A percentile compares a stretch with the other conserved stretches of the same genome.
phyloP scores from a whole-genome alignment of 192 early-diverging fungal species.

The Gaertneriomyces sp. region DNA sequence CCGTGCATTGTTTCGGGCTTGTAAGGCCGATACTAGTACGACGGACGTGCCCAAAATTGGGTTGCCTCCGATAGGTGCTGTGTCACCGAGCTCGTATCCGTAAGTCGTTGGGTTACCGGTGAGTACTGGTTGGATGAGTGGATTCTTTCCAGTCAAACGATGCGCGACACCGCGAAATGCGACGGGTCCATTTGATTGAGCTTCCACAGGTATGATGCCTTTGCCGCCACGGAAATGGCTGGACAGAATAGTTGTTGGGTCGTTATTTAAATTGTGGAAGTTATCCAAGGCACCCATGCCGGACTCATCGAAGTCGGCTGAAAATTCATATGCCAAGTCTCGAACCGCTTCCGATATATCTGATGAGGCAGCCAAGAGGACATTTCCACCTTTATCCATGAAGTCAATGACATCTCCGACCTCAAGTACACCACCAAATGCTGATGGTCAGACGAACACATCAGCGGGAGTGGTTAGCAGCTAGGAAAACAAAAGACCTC shows the following conservation, averaged over 20 bases:
- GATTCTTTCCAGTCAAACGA: conserved; percentile 55
- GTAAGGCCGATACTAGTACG: conserved; percentile 77
- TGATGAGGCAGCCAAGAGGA: conserved; percentile 68
- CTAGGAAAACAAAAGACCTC: conserved; percentile 17
- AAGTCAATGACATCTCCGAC: conserved; percentile 72
- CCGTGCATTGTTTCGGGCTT: conserved; percentile 85
- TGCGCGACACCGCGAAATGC: conserved; percentile 80
- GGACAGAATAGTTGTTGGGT: conserved; percentile 58
- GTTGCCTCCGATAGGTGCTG: conserved; percentile 33
- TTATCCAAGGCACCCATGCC: conserved; percentile 72
- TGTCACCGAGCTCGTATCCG: conserved; percentile 50
- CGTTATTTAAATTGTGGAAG: conserved; percentile 49
- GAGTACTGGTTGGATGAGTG: conserved; percentile 64
- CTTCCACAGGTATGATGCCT: conserved; percentile 26
- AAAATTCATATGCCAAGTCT: conserved; percentile 86
- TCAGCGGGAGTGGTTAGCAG: conserved; percentile 5
- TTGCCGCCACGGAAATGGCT: conserved; percentile 41
- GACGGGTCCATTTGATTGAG: conserved; percentile 46
- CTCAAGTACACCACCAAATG: conserved; percentile 45
- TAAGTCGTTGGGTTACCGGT: conserved; percentile 57
- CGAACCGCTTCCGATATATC: conserved; percentile 66
- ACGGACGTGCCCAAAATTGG: conserved; percentile 58
- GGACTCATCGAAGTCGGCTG: conserved; percentile 75
- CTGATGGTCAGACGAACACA: conserved; percentile 21
- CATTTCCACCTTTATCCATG: conserved; percentile 86